These are phyloP conservation scores for Tricharina praecox DNA, from an alignment of 495 filamentous ascomycete genomes.

Conservation along the genomic window DNA sequence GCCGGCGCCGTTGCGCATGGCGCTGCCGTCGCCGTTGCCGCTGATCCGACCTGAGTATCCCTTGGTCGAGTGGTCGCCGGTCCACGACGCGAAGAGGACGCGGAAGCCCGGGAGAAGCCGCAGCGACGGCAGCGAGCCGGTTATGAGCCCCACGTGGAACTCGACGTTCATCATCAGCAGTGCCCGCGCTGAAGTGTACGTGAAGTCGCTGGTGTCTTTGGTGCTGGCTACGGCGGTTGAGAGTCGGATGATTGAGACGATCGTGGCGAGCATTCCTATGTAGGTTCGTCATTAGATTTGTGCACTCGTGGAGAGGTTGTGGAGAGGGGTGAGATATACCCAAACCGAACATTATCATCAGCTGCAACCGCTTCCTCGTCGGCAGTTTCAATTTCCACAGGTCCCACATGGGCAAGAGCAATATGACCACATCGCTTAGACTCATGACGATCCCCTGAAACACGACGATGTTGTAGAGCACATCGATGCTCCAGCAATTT, in stretches of 20 bases:
- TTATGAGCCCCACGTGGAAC: neutral
- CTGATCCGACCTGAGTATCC: neutral
- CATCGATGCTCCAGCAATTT: neutral
- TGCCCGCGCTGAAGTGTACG: neutral
- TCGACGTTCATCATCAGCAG: neutral
- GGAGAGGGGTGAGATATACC: neutral
- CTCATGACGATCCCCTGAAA: neutral
- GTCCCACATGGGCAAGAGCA: neutral
- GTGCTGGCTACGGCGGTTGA: neutral
- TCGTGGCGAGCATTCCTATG: neutral
- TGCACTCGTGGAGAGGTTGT: neutral
- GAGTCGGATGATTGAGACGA: neutral
- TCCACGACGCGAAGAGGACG: neutral
- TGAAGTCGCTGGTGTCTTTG: neutral
- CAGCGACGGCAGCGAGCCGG: neutral
- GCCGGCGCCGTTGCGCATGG: neutral
- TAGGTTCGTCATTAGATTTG: neutral
- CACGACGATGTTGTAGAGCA: neutral
- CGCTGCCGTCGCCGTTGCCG: neutral
- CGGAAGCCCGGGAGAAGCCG: neutral
- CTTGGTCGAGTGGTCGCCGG: neutral
- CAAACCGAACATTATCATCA: neutral
- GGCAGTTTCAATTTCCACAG: conserved; percentile 1
- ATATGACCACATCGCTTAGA: neutral
- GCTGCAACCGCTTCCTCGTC: neutral